Evolutionary conservation across 2,329 filamentous ascomycete genomes (phyloP).

Genomic region (Phaeosphaeriaceae sp.): DNA sequence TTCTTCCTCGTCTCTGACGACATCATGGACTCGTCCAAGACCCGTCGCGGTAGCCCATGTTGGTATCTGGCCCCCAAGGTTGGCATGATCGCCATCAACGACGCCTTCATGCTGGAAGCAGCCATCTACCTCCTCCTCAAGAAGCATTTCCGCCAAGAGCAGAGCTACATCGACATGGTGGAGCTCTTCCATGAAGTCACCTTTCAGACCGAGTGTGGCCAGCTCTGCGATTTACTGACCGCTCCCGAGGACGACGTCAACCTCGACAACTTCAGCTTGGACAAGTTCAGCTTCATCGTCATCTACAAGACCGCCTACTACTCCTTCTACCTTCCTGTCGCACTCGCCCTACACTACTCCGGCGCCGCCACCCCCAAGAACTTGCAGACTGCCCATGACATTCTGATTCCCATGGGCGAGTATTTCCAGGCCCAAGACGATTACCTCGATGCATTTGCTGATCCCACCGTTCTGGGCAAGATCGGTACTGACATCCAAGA

Average conservation of each 20-base stretch:
- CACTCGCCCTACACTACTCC: conserved; percentile 84
- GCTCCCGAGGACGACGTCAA: conserved; percentile 93
- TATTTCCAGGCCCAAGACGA: conserved; percentile 99
- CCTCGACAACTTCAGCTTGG: conserved; percentile 91
- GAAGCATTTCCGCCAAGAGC: conserved; percentile 89
- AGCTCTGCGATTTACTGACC: conserved; percentile 92
- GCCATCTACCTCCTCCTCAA: conserved; percentile 90
- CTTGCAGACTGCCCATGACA: conserved; percentile 86
- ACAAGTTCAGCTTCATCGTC: conserved; percentile 98
- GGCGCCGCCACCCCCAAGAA: conserved; percentile 86
- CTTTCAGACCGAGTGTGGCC: conserved; percentile 93
- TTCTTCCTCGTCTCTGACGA: conserved; percentile 99
- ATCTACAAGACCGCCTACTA: conserved; percentile 99
- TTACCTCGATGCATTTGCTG: conserved; percentile 97
- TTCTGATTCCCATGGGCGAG: conserved; percentile 95
- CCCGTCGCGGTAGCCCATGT: conserved; percentile 90
- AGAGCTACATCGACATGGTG: conserved; percentile 86
- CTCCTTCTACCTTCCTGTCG: conserved; percentile 97
- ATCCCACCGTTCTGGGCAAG: conserved; percentile 93
- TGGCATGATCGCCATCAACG: conserved; percentile 97
- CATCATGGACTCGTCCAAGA: conserved; percentile 97
- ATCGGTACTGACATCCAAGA: conserved; percentile 99
- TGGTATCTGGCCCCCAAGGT: conserved; percentile 93
- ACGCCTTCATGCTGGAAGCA: conserved; percentile 93
- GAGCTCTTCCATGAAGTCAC: conserved; percentile 97